These are phyloP conservation scores for Cladophialophora bantiana DNA, from an alignment of 2,329 filamentous ascomycete genomes.

Conservation along the genomic window DNA sequence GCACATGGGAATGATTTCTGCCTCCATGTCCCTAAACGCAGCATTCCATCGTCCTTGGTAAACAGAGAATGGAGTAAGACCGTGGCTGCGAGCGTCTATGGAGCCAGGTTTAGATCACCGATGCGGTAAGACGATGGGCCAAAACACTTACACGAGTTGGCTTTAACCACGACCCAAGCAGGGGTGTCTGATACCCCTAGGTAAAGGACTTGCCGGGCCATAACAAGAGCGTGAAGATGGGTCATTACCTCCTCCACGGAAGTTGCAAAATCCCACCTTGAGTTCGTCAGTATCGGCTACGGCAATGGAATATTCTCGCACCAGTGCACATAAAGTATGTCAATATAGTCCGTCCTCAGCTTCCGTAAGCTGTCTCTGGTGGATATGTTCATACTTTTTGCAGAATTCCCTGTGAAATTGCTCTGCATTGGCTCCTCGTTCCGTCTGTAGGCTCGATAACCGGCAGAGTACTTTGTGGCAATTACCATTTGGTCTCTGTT, in stretches of 20 bases:
- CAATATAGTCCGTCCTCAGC: slow-evolving; percentile 47
- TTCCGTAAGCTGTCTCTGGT: slow-evolving; percentile 45
- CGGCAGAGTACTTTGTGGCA: slow-evolving; percentile 61
- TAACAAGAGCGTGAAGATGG: slow-evolving; percentile 66
- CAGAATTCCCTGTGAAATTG: slow-evolving; percentile 53
- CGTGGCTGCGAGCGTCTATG: slow-evolving; percentile 68
- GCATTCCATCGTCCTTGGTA: slow-evolving; percentile 71
- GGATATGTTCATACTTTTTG: slow-evolving; percentile 44
- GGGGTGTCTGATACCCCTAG: slow-evolving; percentile 54
- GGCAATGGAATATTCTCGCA: slow-evolving; percentile 60
- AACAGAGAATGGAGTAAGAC: slow-evolving; percentile 71
- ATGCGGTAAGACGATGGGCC: background rate
- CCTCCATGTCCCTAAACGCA: slow-evolving; percentile 69
- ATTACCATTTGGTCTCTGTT: slow-evolving; percentile 60
- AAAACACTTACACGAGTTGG: slow-evolving; percentile 47
- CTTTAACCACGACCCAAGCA: slow-evolving; percentile 50
- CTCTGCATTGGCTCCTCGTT: slow-evolving; percentile 11
- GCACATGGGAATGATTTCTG: slow-evolving; percentile 71
- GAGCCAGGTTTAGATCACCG: background rate
- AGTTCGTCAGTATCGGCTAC: background rate
- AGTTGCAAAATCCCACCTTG: slow-evolving; percentile 67
- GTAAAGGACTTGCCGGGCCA: slow-evolving; percentile 69
- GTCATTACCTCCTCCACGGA: slow-evolving; percentile 73
- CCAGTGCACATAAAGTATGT: slow-evolving; percentile 46
- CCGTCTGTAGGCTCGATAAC: slow-evolving; percentile 35